phyloP scores from a whole-genome alignment of 106 monocot genomes.

The Dactylorhiza incarnata region DNA sequence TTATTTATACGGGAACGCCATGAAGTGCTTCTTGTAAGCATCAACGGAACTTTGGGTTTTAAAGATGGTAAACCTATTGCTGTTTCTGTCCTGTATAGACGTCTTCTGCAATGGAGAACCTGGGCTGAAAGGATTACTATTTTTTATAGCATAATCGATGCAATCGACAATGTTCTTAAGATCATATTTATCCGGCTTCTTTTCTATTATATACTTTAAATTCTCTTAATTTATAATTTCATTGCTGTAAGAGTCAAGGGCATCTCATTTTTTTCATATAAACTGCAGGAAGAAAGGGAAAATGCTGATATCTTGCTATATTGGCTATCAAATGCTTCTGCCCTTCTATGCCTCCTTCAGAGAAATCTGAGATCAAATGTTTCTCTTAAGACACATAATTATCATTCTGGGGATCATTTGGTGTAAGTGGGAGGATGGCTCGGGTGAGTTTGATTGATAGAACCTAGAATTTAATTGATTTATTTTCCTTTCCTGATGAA shows the following conservation, averaged over 20 bases:
- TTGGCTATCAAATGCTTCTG: too few species aligned
- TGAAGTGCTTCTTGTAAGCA: conserved; percentile 68
- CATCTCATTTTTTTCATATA: conserved; percentile 8
- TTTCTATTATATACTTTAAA: background rate
- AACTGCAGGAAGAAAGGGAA: too few species aligned
- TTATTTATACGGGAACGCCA: conserved; percentile 45
- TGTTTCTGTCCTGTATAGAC: conserved; percentile 75
- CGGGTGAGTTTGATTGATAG: too few species aligned
- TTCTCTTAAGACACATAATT: too few species aligned
- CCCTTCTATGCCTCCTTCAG: too few species aligned
- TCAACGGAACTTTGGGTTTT: conserved; percentile 84
- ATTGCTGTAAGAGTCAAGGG: background rate
- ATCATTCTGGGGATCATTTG: too few species aligned
- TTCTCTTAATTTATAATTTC: background rate
- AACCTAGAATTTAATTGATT: too few species aligned
- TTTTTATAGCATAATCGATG: conserved; percentile 79
- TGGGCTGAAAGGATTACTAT: conserved; percentile 81
- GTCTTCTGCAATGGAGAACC: conserved; percentile 68
- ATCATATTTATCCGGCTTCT: conserved; percentile 19
- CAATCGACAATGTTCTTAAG: conserved; percentile 77
- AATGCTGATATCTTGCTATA: too few species aligned
- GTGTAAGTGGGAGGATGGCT: too few species aligned
- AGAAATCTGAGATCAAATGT: too few species aligned
- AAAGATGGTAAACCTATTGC: conserved; percentile 83
- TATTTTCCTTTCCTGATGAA: too few species aligned